These are phyloP conservation scores for Gnomoniopsis smithogilvyi DNA, from an alignment of 2,329 filamentous ascomycete genomes.

Conservation along the genomic window DNA sequence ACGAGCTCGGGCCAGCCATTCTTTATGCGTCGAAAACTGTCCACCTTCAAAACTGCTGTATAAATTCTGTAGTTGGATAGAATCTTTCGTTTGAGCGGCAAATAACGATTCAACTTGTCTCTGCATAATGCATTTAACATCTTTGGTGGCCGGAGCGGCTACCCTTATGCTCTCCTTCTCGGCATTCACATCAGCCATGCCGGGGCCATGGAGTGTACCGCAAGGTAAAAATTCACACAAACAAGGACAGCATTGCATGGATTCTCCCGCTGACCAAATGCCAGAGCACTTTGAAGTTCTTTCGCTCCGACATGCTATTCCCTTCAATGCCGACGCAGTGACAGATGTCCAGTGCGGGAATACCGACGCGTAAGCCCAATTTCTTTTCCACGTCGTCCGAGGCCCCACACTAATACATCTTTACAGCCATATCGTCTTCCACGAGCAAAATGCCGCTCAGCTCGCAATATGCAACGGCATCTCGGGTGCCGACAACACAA, in stretches of 20 bases:
- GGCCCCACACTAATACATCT: constrained; percentile 8
- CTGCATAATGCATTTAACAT: constrained; percentile 30
- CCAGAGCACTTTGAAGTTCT: constrained; percentile 41
- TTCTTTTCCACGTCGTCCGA: not conserved
- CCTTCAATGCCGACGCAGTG: constrained; percentile 39
- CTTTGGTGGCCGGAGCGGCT: constrained; percentile 28
- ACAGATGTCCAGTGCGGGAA: constrained; percentile 39
- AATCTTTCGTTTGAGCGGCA: not conserved
- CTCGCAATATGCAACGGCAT: constrained; percentile 60
- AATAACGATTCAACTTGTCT: not conserved
- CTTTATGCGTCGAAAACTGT: not conserved
- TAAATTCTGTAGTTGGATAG: not conserved
- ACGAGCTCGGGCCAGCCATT: not conserved
- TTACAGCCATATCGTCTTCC: constrained; percentile 40
- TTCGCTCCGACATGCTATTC: constrained; percentile 34
- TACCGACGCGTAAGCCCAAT: constrained; percentile 33
- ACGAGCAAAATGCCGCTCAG: constrained; percentile 57
- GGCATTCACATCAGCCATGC: constrained; percentile 25
- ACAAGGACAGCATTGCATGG: not conserved
- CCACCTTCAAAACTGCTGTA: not conserved
- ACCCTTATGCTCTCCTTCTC: constrained; percentile 28
- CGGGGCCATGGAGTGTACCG: constrained; percentile 14
- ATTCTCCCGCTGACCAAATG: not conserved
- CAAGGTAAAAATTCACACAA: constrained; percentile 1
- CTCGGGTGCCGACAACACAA: constrained; percentile 36